Evolutionary conservation across 2,329 filamentous ascomycete species (phyloP), one percentile per base, ranked within the genome.

Genomic region (Madurella fahalii): DNA sequence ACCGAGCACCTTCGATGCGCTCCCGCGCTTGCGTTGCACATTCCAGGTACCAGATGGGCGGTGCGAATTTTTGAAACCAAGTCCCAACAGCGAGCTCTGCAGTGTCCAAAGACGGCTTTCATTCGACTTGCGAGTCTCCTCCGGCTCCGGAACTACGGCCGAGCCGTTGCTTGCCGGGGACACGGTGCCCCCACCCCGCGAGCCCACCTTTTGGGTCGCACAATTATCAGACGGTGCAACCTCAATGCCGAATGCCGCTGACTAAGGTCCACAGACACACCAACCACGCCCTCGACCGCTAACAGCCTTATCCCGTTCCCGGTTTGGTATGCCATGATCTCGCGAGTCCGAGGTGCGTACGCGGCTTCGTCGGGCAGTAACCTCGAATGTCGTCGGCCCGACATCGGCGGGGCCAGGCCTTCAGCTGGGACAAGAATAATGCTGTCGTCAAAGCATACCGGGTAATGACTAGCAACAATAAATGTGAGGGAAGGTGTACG

Each of bases 201-300:
- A 45, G 7, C 4, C 25, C 25, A 25, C 34, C 47, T n/a, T 7
- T 34, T n/a, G 31, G 32, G 30, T 34, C 47, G 34, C 47, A 47
- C 41, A 50, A 30, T 18, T 20, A 54, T 58, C 56, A 58, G 53
- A 53, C 56, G 56, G 56, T 53, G 53, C 16, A 58, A 58, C 50
- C 40, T 40, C 39, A 45, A 45, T 44, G 50, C 53, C 53, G 56
- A 53, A 11, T 25, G 46, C 13, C 18, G 52, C 37, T 52, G 56
- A 55, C 45, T 25, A 37, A 40, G 32, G 42, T 40, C 12, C 17
- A 11, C 44, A 40, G n/a, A 40, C 13, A 30, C 13, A 5, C 5
- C 30, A 44, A 37, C 5, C 15, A 37, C 37, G 7, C 30, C 16
- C 13, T 25, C 25, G 25, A 25, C 25, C 25, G 7, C 25, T 25